Base-by-base conservation (phyloP, 257 asterid genomes). In the Leonotis leonurus region DNA sequence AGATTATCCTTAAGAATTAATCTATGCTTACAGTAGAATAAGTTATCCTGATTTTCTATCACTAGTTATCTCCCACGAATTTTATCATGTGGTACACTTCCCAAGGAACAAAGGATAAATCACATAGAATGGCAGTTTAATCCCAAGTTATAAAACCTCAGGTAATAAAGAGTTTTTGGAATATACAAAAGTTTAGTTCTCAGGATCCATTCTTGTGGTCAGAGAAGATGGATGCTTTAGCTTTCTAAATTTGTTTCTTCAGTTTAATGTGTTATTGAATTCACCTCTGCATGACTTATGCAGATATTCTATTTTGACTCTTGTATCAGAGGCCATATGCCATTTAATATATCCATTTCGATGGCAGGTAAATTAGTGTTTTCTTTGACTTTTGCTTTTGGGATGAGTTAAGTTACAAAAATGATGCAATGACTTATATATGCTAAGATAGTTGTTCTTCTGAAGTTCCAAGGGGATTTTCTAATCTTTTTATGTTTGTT, bases 301-400 rank as follows among this genome's bases (percentile, higher is more conserved):
- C 90, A 92, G 99, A 75, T 89, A 92, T 77, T 89, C 99, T 71
- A 83, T 92, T 61, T 76, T 92, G 68, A 89, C 99, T 62, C 95
- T 92, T 70, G 99, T 78, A 74, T 92, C 99, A 20, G 97, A 92
- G 73, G 93, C 97, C 76, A 83, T 92, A 73, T 92, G 99, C 75
- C 99, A 92, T 81, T 78, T 92, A 81, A 86, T 92, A 60, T 92
- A 92, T 76, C 99, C 99, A 61, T 92, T 92, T 76, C 92, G 96
- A 30, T 92, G 99, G 99, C 99, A 92, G 99, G 99, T 92, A 71
- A 58, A 68, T 27, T 56, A 46, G 32, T 41, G 10, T 48, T 60
- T 45, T 67, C 50, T 60, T 59, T 49, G 8, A 58, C 62, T 52
- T 33, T 60, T 16, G 50, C 66, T 63, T 62, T 56, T 60, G 39